phyloP scores from a whole-genome alignment of 2,329 filamentous ascomycete genomes.

The Colletotrichum cereale region DNA sequence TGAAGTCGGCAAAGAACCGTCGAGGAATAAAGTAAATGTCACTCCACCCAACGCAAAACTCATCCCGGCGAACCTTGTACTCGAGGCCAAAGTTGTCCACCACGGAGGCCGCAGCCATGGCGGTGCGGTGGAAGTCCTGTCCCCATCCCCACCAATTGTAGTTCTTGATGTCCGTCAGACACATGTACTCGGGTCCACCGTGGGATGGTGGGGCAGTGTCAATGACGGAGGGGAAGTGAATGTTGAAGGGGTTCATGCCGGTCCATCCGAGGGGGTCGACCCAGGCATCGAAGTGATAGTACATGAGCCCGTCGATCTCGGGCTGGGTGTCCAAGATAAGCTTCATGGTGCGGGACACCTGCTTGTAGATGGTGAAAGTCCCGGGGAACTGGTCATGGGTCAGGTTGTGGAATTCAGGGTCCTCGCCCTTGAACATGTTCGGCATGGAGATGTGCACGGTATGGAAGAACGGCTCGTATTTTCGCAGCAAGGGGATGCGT shows the following conservation, averaged over 20 bases:
- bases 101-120: conserved; percentile 39
- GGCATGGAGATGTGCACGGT: conserved; percentile 47
- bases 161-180: conserved; percentile 41
- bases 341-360: conserved; percentile 48
- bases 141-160: conserved; percentile 45
- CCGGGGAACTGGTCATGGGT: conserved; percentile 47
- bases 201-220: conserved; percentile 39
- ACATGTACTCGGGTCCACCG: conserved; percentile 42
- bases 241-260: conserved; percentile 45
- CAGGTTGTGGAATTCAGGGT: conserved; percentile 43
- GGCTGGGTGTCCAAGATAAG: conserved; percentile 46
- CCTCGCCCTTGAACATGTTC: conserved; percentile 36
- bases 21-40: conserved; percentile 52
- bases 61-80: conserved; percentile 43
- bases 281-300: conserved; percentile 52
- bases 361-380: conserved; percentile 43
- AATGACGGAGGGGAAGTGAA: conserved; percentile 46
- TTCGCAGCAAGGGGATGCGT: conserved; percentile 45
- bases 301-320: conserved; percentile 48
- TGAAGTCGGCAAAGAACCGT: conserved; percentile 49
- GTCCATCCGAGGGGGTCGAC: conserved; percentile 47
- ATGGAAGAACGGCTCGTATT: conserved; percentile 50
- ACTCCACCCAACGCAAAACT: conserved; percentile 50
- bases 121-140: conserved; percentile 39
- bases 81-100: conserved; percentile 42